phyloP scores from a whole-genome alignment of 352 stramenopile genomes.

The Phytophthora vignae region DNA sequence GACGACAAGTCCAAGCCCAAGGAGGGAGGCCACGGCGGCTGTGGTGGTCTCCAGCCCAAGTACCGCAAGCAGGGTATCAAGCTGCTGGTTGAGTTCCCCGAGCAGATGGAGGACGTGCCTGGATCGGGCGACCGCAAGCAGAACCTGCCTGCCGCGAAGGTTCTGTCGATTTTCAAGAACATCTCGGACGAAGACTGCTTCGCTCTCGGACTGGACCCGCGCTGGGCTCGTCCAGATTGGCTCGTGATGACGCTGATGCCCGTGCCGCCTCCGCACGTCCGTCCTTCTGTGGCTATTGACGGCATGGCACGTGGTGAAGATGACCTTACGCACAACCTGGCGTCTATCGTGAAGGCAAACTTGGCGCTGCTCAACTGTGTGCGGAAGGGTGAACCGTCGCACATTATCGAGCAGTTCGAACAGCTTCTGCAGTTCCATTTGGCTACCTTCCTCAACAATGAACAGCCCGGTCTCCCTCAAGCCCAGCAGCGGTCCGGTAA shows the following conservation, averaged over 20 bases:
- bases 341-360: conserved; percentile 99
- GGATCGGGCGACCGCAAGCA: conserved; percentile 97
- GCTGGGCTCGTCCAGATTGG: conserved; percentile 97
- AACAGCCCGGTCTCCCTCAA: conserved; percentile 95
- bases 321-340: conserved; percentile 98
- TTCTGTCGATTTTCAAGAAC: conserved; percentile 97
- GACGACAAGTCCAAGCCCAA: conserved; percentile 87
- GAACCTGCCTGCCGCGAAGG: conserved; percentile 94
- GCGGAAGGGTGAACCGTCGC: conserved; percentile 94
- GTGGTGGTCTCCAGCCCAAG: conserved; percentile 92
- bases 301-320: conserved; percentile 96
- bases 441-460: conserved; percentile 98
- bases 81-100: conserved; percentile 95
- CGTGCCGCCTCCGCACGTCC: conserved; percentile 98
- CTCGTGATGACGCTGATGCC: conserved; percentile 98
- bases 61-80: conserved; percentile 96
- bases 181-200: conserved; percentile 98
- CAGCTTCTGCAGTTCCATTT: conserved; percentile 89
- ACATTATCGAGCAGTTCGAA: conserved; percentile 97
- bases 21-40: conserved; percentile 84
- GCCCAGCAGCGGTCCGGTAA: conserved; percentile 97
- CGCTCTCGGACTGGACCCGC: conserved; percentile 95
- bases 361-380: conserved; percentile 95
- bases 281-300: conserved; percentile 96
- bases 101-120: conserved; percentile 95